These are phyloP conservation scores for Triticum dicoccoides DNA, from an alignment of 176 grass and related monocot genomes.

Conservation along the genomic window DNA sequence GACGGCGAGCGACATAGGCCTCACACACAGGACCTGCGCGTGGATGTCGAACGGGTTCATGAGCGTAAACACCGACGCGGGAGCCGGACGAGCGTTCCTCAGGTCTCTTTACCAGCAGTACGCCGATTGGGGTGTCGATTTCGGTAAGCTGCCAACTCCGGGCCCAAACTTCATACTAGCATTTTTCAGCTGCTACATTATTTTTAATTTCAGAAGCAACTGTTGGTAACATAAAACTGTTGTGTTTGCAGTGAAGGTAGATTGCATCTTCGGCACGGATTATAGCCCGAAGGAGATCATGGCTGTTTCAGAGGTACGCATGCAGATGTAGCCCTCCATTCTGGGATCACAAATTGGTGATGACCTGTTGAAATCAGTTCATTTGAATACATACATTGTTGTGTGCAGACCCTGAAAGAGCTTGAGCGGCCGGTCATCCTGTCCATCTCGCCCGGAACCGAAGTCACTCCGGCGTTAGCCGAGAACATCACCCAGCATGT, in stretches of 20 bases:
- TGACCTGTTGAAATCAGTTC: background rate
- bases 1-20: constrained; percentile 69
- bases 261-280: constrained; percentile 89
- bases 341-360: background rate
- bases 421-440: constrained; percentile 64
- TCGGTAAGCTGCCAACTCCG: constrained; percentile 26
- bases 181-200: background rate
- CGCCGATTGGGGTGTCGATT: constrained; percentile 88
- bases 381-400: background rate
- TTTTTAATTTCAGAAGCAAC: background rate
- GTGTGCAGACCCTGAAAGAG: constrained; percentile 61
- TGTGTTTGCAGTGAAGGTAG: constrained; percentile 65
- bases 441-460: constrained; percentile 74
- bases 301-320: constrained; percentile 60
- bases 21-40: constrained; percentile 64
- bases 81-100: constrained; percentile 75
- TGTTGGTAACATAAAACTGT: background rate
- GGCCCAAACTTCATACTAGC: background rate
- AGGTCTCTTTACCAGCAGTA: constrained; percentile 81
- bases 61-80: constrained; percentile 74
- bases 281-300: constrained; percentile 78
- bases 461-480: constrained; percentile 65
- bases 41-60: constrained; percentile 91
- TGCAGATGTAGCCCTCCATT: background rate
- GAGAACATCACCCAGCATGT: constrained; percentile 55